phyloP scores from a whole-genome alignment of 1,284 basidiomycete species.

The Ganoderma multipileum region DNA sequence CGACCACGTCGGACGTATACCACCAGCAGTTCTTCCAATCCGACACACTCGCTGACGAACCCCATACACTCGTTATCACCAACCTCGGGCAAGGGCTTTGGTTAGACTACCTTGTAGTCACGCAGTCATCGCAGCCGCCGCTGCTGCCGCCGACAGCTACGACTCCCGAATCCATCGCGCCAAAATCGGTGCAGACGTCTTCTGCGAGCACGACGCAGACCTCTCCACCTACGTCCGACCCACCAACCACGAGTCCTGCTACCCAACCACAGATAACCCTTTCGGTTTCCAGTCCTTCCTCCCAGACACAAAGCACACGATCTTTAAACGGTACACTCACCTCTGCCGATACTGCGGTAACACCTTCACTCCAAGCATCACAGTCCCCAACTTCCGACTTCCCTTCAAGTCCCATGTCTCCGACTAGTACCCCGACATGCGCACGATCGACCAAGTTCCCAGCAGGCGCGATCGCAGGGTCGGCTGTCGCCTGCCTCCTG shows the following conservation, averaged over 20 bases:
- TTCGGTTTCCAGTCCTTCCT: not conserved
- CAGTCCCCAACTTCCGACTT: not conserved
- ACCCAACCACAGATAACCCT: not conserved
- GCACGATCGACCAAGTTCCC: not conserved
- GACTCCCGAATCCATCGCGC: not conserved
- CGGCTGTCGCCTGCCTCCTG: not conserved
- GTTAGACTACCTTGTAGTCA: not conserved
- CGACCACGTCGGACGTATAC: not conserved
- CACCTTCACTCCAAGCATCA: not conserved
- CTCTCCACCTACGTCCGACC: not conserved
- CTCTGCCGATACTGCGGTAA: not conserved
- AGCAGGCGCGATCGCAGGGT: not conserved
- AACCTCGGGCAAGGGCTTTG: not conserved
- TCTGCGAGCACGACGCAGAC: not conserved
- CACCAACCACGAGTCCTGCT: not conserved
- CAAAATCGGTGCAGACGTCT: not conserved
- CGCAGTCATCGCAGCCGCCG: not conserved
- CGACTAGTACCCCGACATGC: not conserved
- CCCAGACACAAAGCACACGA: not conserved
- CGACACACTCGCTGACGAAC: not conserved
- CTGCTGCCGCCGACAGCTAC: not conserved
- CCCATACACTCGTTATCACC: conserved; percentile 3
- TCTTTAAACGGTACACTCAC: not conserved
- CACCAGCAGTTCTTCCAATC: conserved; percentile 4
- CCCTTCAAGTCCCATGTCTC: not conserved